Evolutionary conservation across 2,329 filamentous ascomycete species (phyloP), one percentile per base, ranked within the genome.

Genomic region (Venturia nashicola): DNA sequence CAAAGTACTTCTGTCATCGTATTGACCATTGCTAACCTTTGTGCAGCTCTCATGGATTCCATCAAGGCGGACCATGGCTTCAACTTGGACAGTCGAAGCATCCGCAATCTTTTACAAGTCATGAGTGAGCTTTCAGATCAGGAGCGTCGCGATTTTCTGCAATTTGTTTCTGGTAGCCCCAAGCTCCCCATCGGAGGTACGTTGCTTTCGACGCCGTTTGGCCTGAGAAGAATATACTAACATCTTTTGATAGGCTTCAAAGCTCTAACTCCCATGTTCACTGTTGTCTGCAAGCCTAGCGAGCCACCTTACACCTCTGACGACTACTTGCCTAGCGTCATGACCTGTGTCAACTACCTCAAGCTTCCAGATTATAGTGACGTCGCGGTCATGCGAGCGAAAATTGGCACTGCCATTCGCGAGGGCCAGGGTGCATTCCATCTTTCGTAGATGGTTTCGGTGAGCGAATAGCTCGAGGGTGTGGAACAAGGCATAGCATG

Each of bases 261-360:
- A 79, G 90, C 87, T 74, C 84, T 99, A 67, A 97, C 91, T 2
- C 94, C 94, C 23, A 97, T 97, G 87, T 97, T 99, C 74, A 99
- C 94, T 3, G 94, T 99, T 67, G 94, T 99, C 54, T 97, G 94
- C 82, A 97, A 97, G 76, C 93, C 93, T n/a, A 96, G 90, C 75
- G 94, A 99, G 72, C 86, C 91, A 18, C 94, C 94, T 1, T 94
- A 92, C 74, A 88, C 87, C 3, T 93, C 93, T 5, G 94, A 99
- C 72, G 94, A 99, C 77, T 99, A 97, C 71, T 83, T 99, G n/a
- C 94, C 95, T 14, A 97, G 92, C 73, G 95, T 99, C 74, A 99
- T 99, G 95, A 99, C 95, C 12, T 99, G 95, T 74, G 94, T 96
- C 76, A 99, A 99, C 76, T 99, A 99, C 74, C 85, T 99, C 71